Conservation (phyloP, 805 yeast genomes). For the Cyberlindnera americana region DNA sequence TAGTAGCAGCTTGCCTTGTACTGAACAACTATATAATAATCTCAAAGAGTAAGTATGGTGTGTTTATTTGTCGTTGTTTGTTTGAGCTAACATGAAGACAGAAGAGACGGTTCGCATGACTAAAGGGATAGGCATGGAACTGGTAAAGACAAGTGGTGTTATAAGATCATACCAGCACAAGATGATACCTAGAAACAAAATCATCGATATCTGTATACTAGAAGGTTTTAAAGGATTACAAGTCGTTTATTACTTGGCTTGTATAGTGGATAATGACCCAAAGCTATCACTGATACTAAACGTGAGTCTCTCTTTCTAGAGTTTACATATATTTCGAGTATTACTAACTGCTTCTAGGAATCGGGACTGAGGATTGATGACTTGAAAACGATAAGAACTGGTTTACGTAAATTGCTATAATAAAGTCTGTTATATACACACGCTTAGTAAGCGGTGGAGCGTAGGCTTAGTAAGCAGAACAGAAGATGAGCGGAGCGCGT, state of each 20-base stretch:
- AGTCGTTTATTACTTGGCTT: constrained; percentile 61
- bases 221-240: constrained; percentile 72
- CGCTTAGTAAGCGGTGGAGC: no score
- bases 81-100: no score
- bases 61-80: no score
- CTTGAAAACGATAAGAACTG: constrained; percentile 10
- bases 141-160: constrained; percentile 32
- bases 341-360: constrained; percentile 5
- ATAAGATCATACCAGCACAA: constrained; percentile 25
- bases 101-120: constrained; percentile 27
- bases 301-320: constrained; percentile 21
- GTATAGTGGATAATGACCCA: constrained; percentile 43
- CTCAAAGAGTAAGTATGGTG: constrained; percentile 1
- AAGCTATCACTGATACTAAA: constrained; percentile 32
- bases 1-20: neutral
- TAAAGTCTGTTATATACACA: no score
- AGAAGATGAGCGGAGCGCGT: no score
- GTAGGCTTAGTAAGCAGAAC: no score
- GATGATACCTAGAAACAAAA: constrained; percentile 54
- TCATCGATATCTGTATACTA: constrained; percentile 66
- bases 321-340: neutral
- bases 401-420: constrained; percentile 2
- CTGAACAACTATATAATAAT: neutral
- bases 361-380: constrained; percentile 12
- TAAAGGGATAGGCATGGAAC: constrained; percentile 46